Percentiles rank a stretch among this genome's conserved stretches.
These are phyloP conservation scores for Sclerotiophoma versabilis DNA, from an alignment of 2,329 filamentous ascomycete species.

Conservation along the genomic window DNA sequence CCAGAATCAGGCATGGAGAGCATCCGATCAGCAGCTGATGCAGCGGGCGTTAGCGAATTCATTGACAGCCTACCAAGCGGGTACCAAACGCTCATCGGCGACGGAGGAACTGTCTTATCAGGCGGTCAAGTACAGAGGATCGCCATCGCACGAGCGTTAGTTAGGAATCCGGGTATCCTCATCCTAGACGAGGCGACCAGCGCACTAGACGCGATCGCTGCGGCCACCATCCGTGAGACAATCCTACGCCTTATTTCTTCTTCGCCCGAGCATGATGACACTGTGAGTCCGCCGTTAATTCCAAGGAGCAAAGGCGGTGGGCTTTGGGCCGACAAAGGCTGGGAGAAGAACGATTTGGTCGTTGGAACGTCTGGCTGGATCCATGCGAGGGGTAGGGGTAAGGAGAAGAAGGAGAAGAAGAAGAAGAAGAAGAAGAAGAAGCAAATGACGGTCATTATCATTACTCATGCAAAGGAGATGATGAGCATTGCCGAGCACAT, in stretches of 20 bases:
- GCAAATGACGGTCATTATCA: constrained; percentile 74
- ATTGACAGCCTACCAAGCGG: constrained; percentile 73
- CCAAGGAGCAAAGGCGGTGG: constrained; percentile 11
- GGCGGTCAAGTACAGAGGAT: constrained; percentile 86
- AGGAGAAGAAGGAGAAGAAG: constrained; percentile 1
- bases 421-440: constrained; percentile 18
- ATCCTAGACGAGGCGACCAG: constrained; percentile 89
- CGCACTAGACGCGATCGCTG: constrained; percentile 75
- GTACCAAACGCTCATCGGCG: constrained; percentile 77
- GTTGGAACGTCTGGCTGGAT: constrained; percentile 5
- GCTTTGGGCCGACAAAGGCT: constrained; percentile 22
- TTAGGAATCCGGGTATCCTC: constrained; percentile 73
- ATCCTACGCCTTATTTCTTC: constrained; percentile 61
- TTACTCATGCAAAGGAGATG: constrained; percentile 86
- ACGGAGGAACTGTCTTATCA: constrained; percentile 75
- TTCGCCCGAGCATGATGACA: background rate
- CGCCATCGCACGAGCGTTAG: constrained; percentile 79
- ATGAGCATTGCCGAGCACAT: constrained; percentile 81
- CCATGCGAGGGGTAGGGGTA: constrained; percentile 7
- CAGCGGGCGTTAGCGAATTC: constrained; percentile 78
- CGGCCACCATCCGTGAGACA: constrained; percentile 68
- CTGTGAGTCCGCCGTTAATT: background rate
- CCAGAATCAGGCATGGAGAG: constrained; percentile 53
- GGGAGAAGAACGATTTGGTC: constrained; percentile 13
- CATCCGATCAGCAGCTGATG: constrained; percentile 59